Evolutionary conservation across 2,329 filamentous ascomycete species (phyloP), one percentile per base, ranked within the genome.

Genomic region (Nannizziopsis arthrosporioides): DNA sequence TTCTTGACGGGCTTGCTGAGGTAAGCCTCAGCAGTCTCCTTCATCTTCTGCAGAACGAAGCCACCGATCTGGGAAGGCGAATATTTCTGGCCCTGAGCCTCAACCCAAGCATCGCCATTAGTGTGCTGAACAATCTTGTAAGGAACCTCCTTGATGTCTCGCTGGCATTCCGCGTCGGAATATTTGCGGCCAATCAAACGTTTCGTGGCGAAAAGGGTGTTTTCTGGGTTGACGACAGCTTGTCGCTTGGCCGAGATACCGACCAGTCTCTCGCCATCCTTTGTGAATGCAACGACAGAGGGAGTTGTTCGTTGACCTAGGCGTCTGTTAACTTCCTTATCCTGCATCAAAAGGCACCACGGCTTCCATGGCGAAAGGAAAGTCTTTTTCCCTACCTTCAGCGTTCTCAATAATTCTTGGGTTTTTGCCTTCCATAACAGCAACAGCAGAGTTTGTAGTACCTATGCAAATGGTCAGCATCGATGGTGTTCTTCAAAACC

Each of bases 41-140:
- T 95, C 90, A 95, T 95, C 81, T 96, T 95, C 70, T 88, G 83
- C 61, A 96, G 80, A 57, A 95, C 78, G 70, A 95, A 94, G 64
- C 89, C 90, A 78, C 90, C 90, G 56, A 96, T 86, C 72, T 96
- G 90, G n/a, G 89, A 94, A 50, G 90, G 90, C 57, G 89, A 95
- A 77, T 95, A 95, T 71, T 89, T 94, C 72, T 95, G 81, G 65
- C 82, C 88, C 59, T 88, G 87, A 60, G 89, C 85, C 70, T 89
- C 81, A 55, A 96, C 84, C 90, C 90, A 95, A 54, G 90, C 90
- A 66, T 95, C 90, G 60, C 90, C 90, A 68, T 95, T 95, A 73
- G 74, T 81, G 80, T 95, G 90, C 74, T 94, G 88, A 51, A 94
- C 83, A 59, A 96, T 95, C 81, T 94, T 95, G 80, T 94, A 96